These are phyloP conservation scores for Solioccasus polychromus DNA, from an alignment of 768 basidiomycete species.

Conservation along the genomic window DNA sequence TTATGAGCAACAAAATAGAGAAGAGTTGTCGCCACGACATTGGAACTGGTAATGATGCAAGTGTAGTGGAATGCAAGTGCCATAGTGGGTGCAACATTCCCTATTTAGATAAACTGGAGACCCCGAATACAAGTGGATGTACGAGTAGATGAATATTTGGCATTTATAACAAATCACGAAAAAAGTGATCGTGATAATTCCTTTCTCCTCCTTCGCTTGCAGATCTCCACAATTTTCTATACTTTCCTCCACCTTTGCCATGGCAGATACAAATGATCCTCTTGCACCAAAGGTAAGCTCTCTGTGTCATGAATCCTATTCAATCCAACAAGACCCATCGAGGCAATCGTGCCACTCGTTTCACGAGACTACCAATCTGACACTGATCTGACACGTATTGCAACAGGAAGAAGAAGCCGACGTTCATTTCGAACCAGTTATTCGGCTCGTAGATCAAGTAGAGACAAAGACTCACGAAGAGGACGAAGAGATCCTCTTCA, in stretches of 20 bases:
- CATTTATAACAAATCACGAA: conserved; percentile 14
- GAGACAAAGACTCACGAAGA: conserved; percentile 95
- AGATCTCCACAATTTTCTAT: conserved; percentile 8
- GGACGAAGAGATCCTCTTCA: conserved; percentile 89
- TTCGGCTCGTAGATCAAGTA: conserved; percentile 94
- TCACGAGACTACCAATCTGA: conserved; percentile 20
- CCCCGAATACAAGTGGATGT: conserved; percentile 26
- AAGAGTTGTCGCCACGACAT: conserved; percentile 42
- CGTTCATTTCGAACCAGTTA: conserved; percentile 92
- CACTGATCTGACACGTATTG: conserved; percentile 26
- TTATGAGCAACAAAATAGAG: conserved; percentile 38
- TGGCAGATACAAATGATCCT: conserved; percentile 61
- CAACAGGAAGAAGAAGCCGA: conserved; percentile 74
- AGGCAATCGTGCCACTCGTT: conserved; percentile 28
- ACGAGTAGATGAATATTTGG: conserved; percentile 6
- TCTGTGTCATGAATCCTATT: conserved; percentile 1
- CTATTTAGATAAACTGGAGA: conserved; percentile 11
- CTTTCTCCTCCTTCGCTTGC: conserved; percentile 16
- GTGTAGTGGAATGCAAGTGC: background rate
- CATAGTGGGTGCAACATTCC: conserved; percentile 4
- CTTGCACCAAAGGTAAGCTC: conserved; percentile 68
- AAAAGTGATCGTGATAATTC: conserved; percentile 25
- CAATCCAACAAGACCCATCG: conserved; percentile 18
- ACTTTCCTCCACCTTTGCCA: conserved; percentile 29
- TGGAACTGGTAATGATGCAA: background rate